These are phyloP conservation scores for Baudoinia panamericana DNA, from an alignment of 495 filamentous ascomycete species.

Conservation along the genomic window DNA sequence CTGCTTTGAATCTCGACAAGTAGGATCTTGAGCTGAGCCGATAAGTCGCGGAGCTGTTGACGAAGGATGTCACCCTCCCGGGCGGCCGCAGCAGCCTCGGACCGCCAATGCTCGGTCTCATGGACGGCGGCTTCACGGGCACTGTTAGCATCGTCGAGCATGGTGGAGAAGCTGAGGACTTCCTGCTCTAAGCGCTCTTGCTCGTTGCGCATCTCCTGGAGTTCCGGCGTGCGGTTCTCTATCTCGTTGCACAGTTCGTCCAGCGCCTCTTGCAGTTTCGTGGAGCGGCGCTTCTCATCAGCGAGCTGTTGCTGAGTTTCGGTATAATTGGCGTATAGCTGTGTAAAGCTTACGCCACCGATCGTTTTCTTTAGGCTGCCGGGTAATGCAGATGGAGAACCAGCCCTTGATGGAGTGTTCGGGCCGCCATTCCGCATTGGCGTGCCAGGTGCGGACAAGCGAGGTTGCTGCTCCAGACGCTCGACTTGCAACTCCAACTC, in stretches of 20 bases:
- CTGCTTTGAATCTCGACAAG: conserved; percentile 65
- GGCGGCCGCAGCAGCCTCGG: conserved; percentile 51
- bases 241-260: conserved; percentile 63
- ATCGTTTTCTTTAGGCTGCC: conserved; percentile 43
- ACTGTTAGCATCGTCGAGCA: conserved; percentile 43
- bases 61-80: conserved; percentile 68
- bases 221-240: conserved; percentile 46
- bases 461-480: conserved; percentile 41
- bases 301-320: conserved; percentile 46
- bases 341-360: conserved; percentile 45
- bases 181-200: conserved; percentile 46
- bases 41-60: conserved; percentile 81
- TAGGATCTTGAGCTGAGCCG: conserved; percentile 76
- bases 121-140: conserved; percentile 45
- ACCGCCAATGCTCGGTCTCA: conserved; percentile 58
- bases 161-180: conserved; percentile 64
- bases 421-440: conserved; percentile 39
- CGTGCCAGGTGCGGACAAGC: conserved; percentile 41
- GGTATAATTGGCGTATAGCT: conserved; percentile 54
- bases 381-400: conserved; percentile 36
- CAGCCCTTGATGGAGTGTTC: conserved; percentile 34
- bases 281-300: conserved; percentile 53
- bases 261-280: conserved; percentile 56
- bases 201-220: conserved; percentile 46
- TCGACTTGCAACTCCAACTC: conserved; percentile 66